These are phyloP conservation scores for Colletotrichum euphorbiae DNA, from an alignment of 2,329 filamentous ascomycete genomes.

Conservation along the genomic window DNA sequence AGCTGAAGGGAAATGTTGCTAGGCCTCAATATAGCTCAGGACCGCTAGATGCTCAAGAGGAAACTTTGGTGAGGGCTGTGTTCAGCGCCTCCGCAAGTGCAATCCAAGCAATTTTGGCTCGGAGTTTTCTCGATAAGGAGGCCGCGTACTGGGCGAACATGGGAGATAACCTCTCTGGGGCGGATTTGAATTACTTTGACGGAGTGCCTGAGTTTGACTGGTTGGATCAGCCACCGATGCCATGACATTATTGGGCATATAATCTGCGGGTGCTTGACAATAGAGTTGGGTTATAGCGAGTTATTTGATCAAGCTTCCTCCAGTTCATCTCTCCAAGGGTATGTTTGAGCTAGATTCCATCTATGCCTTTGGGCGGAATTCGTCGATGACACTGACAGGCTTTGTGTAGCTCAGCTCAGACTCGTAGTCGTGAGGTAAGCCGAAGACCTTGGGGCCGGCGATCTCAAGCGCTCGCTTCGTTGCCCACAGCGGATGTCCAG, in stretches of 20 bases:
- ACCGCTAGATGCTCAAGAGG: too few relatives aligned
- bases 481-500: slow-evolving; percentile 28
- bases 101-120: too few relatives aligned
- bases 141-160: slow-evolving; percentile 2
- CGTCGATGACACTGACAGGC: slow-evolving; percentile 39
- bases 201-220: slow-evolving; percentile 5
- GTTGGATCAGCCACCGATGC: slow-evolving; percentile 2
- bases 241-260: background rate
- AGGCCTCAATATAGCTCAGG: background rate
- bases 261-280: background rate
- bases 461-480: slow-evolving; percentile 42
- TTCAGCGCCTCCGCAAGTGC: too few relatives aligned
- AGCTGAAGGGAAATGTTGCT: background rate
- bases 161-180: slow-evolving; percentile 1
- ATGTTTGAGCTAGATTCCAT: too few relatives aligned
- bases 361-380: slow-evolving; percentile 24
- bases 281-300: background rate
- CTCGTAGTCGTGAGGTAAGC: slow-evolving; percentile 38
- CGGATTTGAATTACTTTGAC: background rate
- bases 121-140: slow-evolving; percentile 2
- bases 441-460: slow-evolving; percentile 41
- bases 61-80: too few relatives aligned
- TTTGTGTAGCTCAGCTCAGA: slow-evolving; percentile 33
- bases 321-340: background rate
- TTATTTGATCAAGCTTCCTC: background rate